A percentile compares a stretch with the other conserved stretches of the same genome.
These are phyloP conservation scores for Quercus bicolor DNA, from an alignment of 306 rosid species.

Conservation along the genomic window DNA sequence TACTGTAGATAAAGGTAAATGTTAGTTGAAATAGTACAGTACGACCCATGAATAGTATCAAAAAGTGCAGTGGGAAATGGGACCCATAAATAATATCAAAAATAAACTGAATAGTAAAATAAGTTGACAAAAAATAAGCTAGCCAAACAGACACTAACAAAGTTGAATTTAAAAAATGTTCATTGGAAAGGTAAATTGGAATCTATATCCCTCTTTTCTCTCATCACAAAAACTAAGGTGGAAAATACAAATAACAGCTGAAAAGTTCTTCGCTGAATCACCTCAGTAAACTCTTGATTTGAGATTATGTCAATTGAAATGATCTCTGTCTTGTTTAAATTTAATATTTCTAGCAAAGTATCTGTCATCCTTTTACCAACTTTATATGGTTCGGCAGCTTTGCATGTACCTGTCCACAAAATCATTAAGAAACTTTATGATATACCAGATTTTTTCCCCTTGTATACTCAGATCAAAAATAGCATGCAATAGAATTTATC, in stretches of 20 bases:
- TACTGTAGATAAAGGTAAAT: no score
- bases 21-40: no score
- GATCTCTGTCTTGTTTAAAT: conserved; percentile 94
- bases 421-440: conserved; percentile 15
- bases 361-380: conserved; percentile 92
- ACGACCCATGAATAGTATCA: rapidly evolving
- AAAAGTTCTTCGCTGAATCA: conserved; percentile 34
- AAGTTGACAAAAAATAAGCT: no score
- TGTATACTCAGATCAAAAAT: conserved; percentile 6
- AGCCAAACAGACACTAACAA: background rate
- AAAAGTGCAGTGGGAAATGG: rapidly evolving
- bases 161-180: background rate
- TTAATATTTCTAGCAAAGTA: conserved; percentile 81
- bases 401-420: conserved; percentile 83
- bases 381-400: conserved; percentile 91
- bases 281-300: conserved; percentile 99
- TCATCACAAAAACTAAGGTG: background rate
- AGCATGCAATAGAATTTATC: conserved; percentile 11
- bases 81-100: no score
- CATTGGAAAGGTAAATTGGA: background rate
- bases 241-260: background rate
- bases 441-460: conserved; percentile 15
- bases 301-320: conserved; percentile 91
- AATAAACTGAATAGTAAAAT: no score
- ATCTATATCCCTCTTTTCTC: background rate